Conservation (phyloP, 768 basidiomycete species). For the Russula sp. region DNA sequence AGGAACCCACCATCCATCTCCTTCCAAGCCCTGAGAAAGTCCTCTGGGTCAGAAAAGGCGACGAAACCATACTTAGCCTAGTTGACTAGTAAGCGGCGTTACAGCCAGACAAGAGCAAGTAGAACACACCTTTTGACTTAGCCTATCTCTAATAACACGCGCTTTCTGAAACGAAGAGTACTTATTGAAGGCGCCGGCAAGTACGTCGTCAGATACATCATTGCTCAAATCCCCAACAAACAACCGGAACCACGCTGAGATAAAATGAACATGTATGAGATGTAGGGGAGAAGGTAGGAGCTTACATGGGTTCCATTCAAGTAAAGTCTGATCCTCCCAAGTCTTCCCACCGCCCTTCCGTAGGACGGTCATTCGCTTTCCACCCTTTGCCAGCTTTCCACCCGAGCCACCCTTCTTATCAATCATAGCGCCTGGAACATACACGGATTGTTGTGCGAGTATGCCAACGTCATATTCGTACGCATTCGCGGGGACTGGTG, state of each 20-base stretch:
- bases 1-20: slow-evolving; percentile 87
- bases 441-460: slow-evolving; percentile 84
- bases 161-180: slow-evolving; percentile 93
- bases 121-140: slow-evolving; percentile 79
- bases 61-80: slow-evolving; percentile 97
- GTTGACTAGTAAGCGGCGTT: slow-evolving; percentile 11
- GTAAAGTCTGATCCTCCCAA: slow-evolving; percentile 96
- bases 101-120: background rate
- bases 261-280: slow-evolving; percentile 11
- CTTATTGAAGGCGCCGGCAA: slow-evolving; percentile 88
- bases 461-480: slow-evolving; percentile 92
- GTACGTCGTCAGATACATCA: slow-evolving; percentile 93
- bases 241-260: slow-evolving; percentile 87
- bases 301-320: slow-evolving; percentile 97
- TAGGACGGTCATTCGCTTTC: slow-evolving; percentile 88
- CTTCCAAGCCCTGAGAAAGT: slow-evolving; percentile 97
- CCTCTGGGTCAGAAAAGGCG: slow-evolving; percentile 96
- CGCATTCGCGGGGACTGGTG: slow-evolving; percentile 82
- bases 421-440: slow-evolving; percentile 86
- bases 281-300: slow-evolving; percentile 16
- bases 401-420: slow-evolving; percentile 83
- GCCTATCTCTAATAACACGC: slow-evolving; percentile 87
- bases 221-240: slow-evolving; percentile 98
- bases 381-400: slow-evolving; percentile 80
- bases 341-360: slow-evolving; percentile 94